Evolutionary conservation across 2,329 filamentous ascomycete genomes (phyloP), one percentile per base, ranked within the genome.

Genomic region (Xylaria digitata): DNA sequence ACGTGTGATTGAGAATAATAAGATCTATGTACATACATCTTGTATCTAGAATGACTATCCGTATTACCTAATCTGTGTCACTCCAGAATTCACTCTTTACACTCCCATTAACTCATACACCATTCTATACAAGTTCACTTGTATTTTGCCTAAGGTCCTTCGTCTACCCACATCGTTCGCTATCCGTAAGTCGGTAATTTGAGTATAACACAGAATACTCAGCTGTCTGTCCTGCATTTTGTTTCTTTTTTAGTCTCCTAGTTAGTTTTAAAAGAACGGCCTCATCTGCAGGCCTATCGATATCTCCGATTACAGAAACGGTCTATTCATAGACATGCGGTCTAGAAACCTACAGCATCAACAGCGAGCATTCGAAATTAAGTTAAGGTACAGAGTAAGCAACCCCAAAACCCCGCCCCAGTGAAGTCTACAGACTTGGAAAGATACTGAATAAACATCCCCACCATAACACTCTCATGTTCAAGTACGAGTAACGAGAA

Each of bases 131-230:
- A 15, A 9, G 19, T 7, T 1, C 23, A 1, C 40, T 6, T 21
- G 11, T 43, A 4, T 49, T n/a, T 19, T 37, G n/a, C 5, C 17
- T 23, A 4, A 50, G 6, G 30, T 21, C 26, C 30, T 59, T 43
- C 19, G 11, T 11, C 48, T 30, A 4, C 21, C 15, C 23, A 8
- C 32, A 43, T 54, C 65, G 61, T 61, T 64, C 65, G 61, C 65
- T 61, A 17, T 56, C 49, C 65, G 59, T 43, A 50, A 13, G 19
- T 15, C 34, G 49, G 21, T 63, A 23, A 55, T 60, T 59, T 59
- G 17, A 23, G 48, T 32, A 32, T 3, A 19, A 55, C 13, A 17
- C 48, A 43, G 42, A n/a, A 17, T 58, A 6, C 17, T 34, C 23
- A 45, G 53, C 32, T 23, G 23, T n/a, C 26, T 37, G n/a, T 13